These are phyloP conservation scores for Monilinia aucupariae DNA, from an alignment of 2,329 filamentous ascomycete species.

Conservation along the genomic window DNA sequence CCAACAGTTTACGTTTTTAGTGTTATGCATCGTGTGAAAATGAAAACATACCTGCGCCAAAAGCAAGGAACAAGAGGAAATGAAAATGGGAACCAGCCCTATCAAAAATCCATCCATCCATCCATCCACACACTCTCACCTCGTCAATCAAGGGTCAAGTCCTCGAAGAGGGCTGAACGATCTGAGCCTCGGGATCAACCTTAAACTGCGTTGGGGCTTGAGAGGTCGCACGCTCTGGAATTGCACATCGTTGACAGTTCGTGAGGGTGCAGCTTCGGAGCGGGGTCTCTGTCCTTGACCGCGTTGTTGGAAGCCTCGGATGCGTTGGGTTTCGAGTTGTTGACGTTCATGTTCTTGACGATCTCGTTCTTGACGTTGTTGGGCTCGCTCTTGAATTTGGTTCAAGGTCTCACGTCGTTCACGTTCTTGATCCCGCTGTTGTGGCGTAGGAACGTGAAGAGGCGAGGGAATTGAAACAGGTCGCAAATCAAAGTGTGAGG, in stretches of 20 bases:
- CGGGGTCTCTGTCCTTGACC: not conserved
- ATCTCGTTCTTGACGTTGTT: not conserved
- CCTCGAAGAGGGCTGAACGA: not conserved
- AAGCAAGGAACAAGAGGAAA: no score
- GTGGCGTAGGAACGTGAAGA: not conserved
- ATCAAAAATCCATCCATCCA: not conserved
- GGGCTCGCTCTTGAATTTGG: not conserved
- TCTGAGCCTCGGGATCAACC: not conserved
- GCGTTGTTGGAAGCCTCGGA: not conserved
- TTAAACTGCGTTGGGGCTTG: not conserved
- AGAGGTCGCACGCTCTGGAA: not conserved
- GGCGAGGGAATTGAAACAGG: not conserved
- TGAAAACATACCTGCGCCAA: no score
- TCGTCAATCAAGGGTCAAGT: not conserved
- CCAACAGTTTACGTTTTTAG: not conserved
- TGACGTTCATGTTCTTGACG: not conserved
- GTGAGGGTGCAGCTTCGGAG: not conserved
- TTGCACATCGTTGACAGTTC: not conserved
- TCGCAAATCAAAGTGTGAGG: not conserved
- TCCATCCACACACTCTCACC: not conserved
- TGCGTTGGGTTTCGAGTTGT: not conserved
- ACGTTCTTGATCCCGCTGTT: not conserved
- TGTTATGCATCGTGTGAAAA: not conserved
- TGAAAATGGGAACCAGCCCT: not conserved
- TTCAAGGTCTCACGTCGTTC: not conserved